Base-by-base conservation (phyloP, 2,329 filamentous ascomycete genomes). In the Ilyonectria robusta region DNA sequence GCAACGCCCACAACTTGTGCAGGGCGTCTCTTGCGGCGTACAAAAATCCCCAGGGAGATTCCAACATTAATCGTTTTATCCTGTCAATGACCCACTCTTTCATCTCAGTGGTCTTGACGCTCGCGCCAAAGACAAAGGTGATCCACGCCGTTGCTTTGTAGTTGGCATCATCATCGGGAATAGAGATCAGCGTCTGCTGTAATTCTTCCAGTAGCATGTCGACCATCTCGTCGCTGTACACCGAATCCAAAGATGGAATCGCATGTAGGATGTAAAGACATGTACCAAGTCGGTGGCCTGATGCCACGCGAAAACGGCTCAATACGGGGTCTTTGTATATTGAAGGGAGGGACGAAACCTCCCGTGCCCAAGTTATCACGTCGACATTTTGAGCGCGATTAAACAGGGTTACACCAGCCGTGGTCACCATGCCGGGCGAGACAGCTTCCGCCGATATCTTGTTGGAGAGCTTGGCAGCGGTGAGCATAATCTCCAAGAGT, bases 61-160 rank as follows among this genome's bases (percentile, higher is more conserved):
- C 77, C 21, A 80, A 72, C 31, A 83, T 81, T 19, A 83, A 77
- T 21, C 78, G 77, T 42, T 79, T 78, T 26, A 86, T 75, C 21
- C 85, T 82, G 26, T 84, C 77, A 73, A 85, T 81, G 51, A 86
- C 84, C 86, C 85, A 88, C 3, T 79, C 78, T 37, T 85, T 81
- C 66, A 81, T 80, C 26, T 73, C 76, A 0, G 75, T 76, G 6
- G 84, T 81, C 48, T 80, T 81, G 0, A 84, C 83, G 60, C 87
- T 86, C 0, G 86, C 87, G 1, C 87, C 87, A 6, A 84, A 85
- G 6, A 89, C 81, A 60, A 90, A 89, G 0, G 87, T 84, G 0
- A 87, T 86, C 87, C 86, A 89, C 1, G 84, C 83, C 4, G 86
- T 87, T 0, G 85, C 86, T 70, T 89, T 89, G 78, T 88, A 84